These are phyloP conservation scores for Elaeagnus macrophylla DNA, from an alignment of 306 rosid species.

Conservation along the genomic window DNA sequence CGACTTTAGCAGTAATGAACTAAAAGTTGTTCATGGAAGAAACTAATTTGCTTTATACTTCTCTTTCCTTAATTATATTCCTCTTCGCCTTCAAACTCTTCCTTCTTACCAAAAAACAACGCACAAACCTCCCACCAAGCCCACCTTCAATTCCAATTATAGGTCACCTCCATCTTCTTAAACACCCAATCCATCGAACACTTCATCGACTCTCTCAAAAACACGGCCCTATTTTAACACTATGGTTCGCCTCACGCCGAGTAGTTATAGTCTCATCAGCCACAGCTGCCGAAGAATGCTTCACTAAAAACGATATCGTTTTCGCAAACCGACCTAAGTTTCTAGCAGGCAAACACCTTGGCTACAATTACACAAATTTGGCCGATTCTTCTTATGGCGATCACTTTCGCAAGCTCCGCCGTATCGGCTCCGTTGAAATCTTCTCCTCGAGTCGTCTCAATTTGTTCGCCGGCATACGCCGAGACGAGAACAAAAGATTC, in stretches of 20 bases:
- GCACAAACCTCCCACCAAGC: slow-evolving; percentile 25
- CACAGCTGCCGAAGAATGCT: neutral
- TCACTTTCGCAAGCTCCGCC: slow-evolving; percentile 51
- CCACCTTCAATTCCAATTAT: slow-evolving; percentile 34
- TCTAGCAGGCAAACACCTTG: neutral
- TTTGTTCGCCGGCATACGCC: slow-evolving; percentile 26
- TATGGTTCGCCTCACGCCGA: neutral
- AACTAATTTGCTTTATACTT: neutral
- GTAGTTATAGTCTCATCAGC: neutral
- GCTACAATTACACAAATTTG: slow-evolving; percentile 5
- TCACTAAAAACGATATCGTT: neutral
- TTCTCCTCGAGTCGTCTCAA: slow-evolving; percentile 35
- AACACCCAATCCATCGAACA: slow-evolving; percentile 25
- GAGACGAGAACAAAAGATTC: slow-evolving; percentile 32
- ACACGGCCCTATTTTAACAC: neutral
- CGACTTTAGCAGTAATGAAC: too few relatives aligned
- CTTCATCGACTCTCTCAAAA: slow-evolving; percentile 15
- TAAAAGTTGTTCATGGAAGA: neutral
- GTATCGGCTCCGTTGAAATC: slow-evolving; percentile 41
- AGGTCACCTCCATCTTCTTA: slow-evolving; percentile 34
- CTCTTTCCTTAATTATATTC: slow-evolving; percentile 8
- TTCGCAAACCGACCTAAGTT: neutral
- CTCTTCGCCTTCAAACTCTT: slow-evolving; percentile 16
- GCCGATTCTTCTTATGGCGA: slow-evolving; percentile 42
- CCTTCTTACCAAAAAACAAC: neutral